These are phyloP conservation scores for Leccinum pseudoinsigne DNA, from an alignment of 1,284 basidiomycete species.

Conservation along the genomic window DNA sequence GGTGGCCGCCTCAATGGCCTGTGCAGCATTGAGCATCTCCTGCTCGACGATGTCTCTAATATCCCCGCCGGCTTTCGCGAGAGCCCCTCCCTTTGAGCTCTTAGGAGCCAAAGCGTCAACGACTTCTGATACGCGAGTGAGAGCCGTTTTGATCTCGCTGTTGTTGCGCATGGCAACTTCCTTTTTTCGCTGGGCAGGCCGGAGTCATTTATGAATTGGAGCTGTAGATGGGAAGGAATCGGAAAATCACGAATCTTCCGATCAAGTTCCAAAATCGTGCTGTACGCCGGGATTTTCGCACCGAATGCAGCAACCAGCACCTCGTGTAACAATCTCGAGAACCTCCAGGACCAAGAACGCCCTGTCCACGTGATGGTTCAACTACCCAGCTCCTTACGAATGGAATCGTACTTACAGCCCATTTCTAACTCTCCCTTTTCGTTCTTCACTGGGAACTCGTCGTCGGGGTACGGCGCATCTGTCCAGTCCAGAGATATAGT, in stretches of 20 bases:
- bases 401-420: slow-evolving; percentile 45
- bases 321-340: slow-evolving; percentile 49
- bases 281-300: slow-evolving; percentile 50
- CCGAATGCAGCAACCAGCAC: slow-evolving; percentile 57
- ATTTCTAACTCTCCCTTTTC: slow-evolving; percentile 42
- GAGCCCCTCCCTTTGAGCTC: slow-evolving; percentile 66
- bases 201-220: slow-evolving; percentile 43
- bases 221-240: slow-evolving; percentile 49
- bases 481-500: slow-evolving; percentile 52
- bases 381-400: not conserved
- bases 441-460: slow-evolving; percentile 39
- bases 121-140: slow-evolving; percentile 84
- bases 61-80: slow-evolving; percentile 86
- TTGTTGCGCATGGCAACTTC: slow-evolving; percentile 92
- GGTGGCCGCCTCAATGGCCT: slow-evolving; percentile 93
- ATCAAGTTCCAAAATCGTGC: slow-evolving; percentile 47
- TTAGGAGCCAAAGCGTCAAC: slow-evolving; percentile 90
- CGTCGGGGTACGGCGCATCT: slow-evolving; percentile 55
- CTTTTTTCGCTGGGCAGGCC: slow-evolving; percentile 67
- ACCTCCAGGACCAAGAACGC: slow-evolving; percentile 58
- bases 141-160: slow-evolving; percentile 78
- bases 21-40: slow-evolving; percentile 94
- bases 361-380: slow-evolving; percentile 35
- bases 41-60: slow-evolving; percentile 96
- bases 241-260: slow-evolving; percentile 53